A percentile compares a stretch with the other conserved stretches of the same genome.
phyloP scores from a whole-genome alignment of 164 flowering plant genomes.

The Piper longum region DNA sequence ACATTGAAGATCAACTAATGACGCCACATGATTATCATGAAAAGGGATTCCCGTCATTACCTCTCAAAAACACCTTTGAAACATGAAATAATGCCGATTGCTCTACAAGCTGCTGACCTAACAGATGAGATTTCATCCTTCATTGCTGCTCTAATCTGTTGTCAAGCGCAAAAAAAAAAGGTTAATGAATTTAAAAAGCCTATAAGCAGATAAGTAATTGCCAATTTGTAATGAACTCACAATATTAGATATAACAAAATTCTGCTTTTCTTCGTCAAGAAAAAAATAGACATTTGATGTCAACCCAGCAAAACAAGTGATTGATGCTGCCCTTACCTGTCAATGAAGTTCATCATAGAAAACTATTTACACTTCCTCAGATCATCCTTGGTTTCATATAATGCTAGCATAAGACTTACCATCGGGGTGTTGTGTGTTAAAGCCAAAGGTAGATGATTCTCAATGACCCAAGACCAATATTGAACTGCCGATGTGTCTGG shows the following conservation, averaged over 20 bases:
- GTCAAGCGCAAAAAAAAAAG: neutral
- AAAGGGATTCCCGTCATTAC: slow-evolving; percentile 18
- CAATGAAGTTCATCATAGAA: slow-evolving; percentile 6
- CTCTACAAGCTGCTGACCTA: slow-evolving; percentile 91
- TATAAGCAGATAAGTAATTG: neutral
- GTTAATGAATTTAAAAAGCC: neutral
- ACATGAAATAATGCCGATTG: slow-evolving; percentile 79
- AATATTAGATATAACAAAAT: slow-evolving; percentile 37
- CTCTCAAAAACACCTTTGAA: slow-evolving; percentile 55
- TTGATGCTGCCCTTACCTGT: slow-evolving; percentile 81
- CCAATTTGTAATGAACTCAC: slow-evolving; percentile 30
- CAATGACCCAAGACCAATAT: slow-evolving; percentile 67
- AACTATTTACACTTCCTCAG: neutral
- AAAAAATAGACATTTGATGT: slow-evolving; percentile 65
- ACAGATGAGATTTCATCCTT: slow-evolving; percentile 66
- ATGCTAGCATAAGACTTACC: slow-evolving; percentile 27
- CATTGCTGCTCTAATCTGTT: slow-evolving; percentile 48
- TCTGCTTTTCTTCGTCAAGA: slow-evolving; percentile 49
- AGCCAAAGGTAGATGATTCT: slow-evolving; percentile 49
- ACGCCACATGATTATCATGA: neutral
- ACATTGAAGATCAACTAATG: no score
- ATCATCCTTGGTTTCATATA: neutral
- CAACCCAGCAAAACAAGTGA: slow-evolving; percentile 92
- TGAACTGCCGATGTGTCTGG: slow-evolving; percentile 26
- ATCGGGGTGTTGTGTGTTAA: slow-evolving; percentile 40